These are phyloP conservation scores for Penicillium olsonii DNA, from an alignment of 2,329 filamentous ascomycete species.

Conservation along the genomic window DNA sequence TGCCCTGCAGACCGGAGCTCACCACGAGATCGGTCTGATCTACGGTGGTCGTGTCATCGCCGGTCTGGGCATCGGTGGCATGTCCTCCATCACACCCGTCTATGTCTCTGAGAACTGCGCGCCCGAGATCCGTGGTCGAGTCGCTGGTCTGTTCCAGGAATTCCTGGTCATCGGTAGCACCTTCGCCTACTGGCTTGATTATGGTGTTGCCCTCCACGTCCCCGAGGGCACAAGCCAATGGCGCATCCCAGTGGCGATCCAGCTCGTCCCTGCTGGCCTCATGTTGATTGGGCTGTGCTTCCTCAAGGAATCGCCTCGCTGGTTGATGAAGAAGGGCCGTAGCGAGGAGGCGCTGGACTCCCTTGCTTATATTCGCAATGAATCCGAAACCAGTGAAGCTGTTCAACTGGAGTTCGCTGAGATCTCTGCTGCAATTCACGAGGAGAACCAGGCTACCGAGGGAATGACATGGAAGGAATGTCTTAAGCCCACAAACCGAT, in stretches of 20 bases:
- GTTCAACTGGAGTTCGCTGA: conserved; percentile 39
- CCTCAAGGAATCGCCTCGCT: conserved; percentile 55
- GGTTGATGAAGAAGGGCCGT: conserved; percentile 56
- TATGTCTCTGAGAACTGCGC: conserved; percentile 41
- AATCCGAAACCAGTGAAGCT: conserved; percentile 28
- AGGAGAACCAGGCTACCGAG: conserved; percentile 43
- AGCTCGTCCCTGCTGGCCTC: conserved; percentile 55
- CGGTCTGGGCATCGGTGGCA: conserved; percentile 40
- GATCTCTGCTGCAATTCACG: conserved; percentile 44
- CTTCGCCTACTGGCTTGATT: conserved; percentile 56
- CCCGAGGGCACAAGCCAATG: conserved; percentile 51
- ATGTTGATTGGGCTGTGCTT: conserved; percentile 54
- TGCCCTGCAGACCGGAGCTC: conserved; percentile 35
- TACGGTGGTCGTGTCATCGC: conserved; percentile 42
- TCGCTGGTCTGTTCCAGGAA: conserved; percentile 41
- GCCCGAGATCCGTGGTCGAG: conserved; percentile 33
- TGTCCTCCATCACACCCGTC: conserved; percentile 42
- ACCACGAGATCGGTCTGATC: conserved; percentile 34
- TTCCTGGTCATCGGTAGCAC: conserved; percentile 47
- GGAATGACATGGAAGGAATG: conserved; percentile 46
- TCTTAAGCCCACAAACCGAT: conserved; percentile 39
- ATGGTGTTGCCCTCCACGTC: conserved; percentile 51
- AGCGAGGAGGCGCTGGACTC: conserved; percentile 45
- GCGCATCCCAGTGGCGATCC: conserved; percentile 55
- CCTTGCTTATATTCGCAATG: conserved; percentile 40